phyloP scores from a whole-genome alignment of 2,329 filamentous ascomycete genomes.

The Alternaria sp. region DNA sequence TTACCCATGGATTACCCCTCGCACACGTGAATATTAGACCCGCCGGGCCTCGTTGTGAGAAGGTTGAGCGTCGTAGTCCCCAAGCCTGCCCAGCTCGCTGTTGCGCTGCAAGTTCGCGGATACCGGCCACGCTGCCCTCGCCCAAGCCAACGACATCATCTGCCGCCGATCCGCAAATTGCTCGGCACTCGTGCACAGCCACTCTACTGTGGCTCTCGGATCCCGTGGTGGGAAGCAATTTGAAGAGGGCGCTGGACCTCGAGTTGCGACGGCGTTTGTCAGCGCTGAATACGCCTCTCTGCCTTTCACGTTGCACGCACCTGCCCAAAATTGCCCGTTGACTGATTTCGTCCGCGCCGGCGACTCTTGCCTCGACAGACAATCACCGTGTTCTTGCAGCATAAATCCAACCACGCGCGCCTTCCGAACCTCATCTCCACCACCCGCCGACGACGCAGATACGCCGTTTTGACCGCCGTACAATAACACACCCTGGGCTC shows the following conservation, averaged over 20 bases:
- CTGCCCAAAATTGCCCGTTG: slow-evolving; percentile 1
- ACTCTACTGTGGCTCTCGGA: slow-evolving; percentile 13
- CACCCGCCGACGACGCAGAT: slow-evolving; percentile 36
- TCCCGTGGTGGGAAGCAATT: slow-evolving; percentile 7
- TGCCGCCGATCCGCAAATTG: slow-evolving; percentile 4
- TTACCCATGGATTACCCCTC: slow-evolving; percentile 14
- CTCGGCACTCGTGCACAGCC: slow-evolving; percentile 17
- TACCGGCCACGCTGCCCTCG: slow-evolving; percentile 8
- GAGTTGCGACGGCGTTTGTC: slow-evolving; percentile 18
- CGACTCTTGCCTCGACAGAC: slow-evolving; percentile 4
- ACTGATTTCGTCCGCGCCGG: not conserved
- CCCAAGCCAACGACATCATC: slow-evolving; percentile 13
- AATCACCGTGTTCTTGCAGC: slow-evolving; percentile 44
- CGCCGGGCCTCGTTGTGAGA: not conserved
- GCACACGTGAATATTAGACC: slow-evolving; percentile 17
- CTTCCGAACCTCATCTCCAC: slow-evolving; percentile 44
- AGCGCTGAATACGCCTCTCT: slow-evolving; percentile 12
- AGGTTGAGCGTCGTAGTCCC: not conserved
- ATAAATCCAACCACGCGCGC: slow-evolving; percentile 36
- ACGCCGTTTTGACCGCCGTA: slow-evolving; percentile 49
- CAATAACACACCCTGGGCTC: slow-evolving; percentile 48
- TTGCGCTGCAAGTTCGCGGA: slow-evolving; percentile 7
- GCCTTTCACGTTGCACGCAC: not conserved
- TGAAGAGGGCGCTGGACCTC: slow-evolving; percentile 5
- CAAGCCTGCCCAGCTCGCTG: slow-evolving; percentile 3